phyloP scores from a whole-genome alignment of 768 basidiomycete species.

The Multifurca ochricompacta region DNA sequence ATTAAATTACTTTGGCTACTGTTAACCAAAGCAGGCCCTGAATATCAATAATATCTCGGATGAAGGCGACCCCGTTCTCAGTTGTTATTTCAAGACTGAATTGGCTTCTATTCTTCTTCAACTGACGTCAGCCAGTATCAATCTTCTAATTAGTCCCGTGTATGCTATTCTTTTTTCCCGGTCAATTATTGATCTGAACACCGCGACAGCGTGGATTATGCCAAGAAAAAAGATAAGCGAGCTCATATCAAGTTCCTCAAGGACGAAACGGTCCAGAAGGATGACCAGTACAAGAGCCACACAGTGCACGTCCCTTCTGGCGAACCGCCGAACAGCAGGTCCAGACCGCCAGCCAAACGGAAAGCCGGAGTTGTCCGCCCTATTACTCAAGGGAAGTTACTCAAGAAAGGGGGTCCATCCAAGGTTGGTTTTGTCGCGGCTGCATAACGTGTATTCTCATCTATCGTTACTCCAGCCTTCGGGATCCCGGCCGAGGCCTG shows the following conservation, averaged over 20 bases:
- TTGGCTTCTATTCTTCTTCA: slow-evolving; percentile 74
- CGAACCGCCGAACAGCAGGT: slow-evolving; percentile 73
- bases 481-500: slow-evolving; percentile 40
- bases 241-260: slow-evolving; percentile 80
- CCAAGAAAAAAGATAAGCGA: slow-evolving; percentile 96
- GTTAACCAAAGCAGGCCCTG: slow-evolving; percentile 46
- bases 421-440: slow-evolving; percentile 23
- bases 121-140: slow-evolving; percentile 69
- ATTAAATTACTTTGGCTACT: background rate
- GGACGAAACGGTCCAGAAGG: slow-evolving; percentile 73
- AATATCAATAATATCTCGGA: slow-evolving; percentile 69
- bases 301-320: slow-evolving; percentile 83
- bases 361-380: slow-evolving; percentile 84
- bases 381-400: slow-evolving; percentile 75
- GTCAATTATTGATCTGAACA: background rate
- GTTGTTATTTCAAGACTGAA: slow-evolving; percentile 94
- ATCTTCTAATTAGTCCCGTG: slow-evolving; percentile 67
- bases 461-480: slow-evolving; percentile 20
- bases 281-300: slow-evolving; percentile 92
- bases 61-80: slow-evolving; percentile 91
- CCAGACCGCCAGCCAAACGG: slow-evolving; percentile 76
- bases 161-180: slow-evolving; percentile 34
- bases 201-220: slow-evolving; percentile 68
- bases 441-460: background rate
- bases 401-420: slow-evolving; percentile 71